Conservation (phyloP, 2,329 filamentous ascomycete species). For the Fusarium verticillioides region DNA sequence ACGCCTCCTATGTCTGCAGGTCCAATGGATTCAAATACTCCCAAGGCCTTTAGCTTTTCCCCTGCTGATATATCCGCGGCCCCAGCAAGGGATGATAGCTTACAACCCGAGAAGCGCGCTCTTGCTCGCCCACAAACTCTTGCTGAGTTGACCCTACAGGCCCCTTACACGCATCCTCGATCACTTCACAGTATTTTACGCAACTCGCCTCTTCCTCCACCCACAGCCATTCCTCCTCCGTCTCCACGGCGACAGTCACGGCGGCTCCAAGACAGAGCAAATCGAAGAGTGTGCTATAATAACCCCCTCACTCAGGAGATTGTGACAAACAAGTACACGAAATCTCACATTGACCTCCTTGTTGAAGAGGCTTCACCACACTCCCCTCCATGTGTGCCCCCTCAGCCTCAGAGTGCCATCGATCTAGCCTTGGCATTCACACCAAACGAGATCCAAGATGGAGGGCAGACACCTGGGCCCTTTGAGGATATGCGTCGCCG, state of each 20-base stretch:
- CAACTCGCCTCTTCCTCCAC: slow-evolving; percentile 71
- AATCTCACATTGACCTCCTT: slow-evolving; percentile 72
- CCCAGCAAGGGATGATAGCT: not conserved
- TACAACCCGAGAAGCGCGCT: slow-evolving; percentile 30
- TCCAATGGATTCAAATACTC: slow-evolving; percentile 55
- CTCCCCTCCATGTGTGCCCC: slow-evolving; percentile 50
- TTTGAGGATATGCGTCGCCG: slow-evolving; percentile 71
- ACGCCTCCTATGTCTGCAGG: slow-evolving; percentile 68
- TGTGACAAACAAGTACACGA: slow-evolving; percentile 69
- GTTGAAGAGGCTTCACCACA: slow-evolving; percentile 65
- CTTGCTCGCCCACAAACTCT: slow-evolving; percentile 28
- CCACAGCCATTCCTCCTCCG: slow-evolving; percentile 60
- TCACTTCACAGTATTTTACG: slow-evolving; percentile 72
- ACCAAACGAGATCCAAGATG: slow-evolving; percentile 66
- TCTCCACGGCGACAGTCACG: slow-evolving; percentile 66
- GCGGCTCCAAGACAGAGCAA: slow-evolving; percentile 64
- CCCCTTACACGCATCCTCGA: slow-evolving; percentile 69
- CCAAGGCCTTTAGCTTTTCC: slow-evolving; percentile 60
- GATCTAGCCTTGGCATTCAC: slow-evolving; percentile 64
- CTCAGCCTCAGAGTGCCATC: slow-evolving; percentile 55
- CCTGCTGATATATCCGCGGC: slow-evolving; percentile 47
- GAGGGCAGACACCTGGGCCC: slow-evolving; percentile 70
- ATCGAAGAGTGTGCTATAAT: slow-evolving; percentile 69
- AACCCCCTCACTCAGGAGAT: slow-evolving; percentile 73
- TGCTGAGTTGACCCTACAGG: slow-evolving; percentile 42